These are phyloP conservation scores for Ehretia macrophylla DNA, from an alignment of 257 asterid genomes.

Conservation along the genomic window DNA sequence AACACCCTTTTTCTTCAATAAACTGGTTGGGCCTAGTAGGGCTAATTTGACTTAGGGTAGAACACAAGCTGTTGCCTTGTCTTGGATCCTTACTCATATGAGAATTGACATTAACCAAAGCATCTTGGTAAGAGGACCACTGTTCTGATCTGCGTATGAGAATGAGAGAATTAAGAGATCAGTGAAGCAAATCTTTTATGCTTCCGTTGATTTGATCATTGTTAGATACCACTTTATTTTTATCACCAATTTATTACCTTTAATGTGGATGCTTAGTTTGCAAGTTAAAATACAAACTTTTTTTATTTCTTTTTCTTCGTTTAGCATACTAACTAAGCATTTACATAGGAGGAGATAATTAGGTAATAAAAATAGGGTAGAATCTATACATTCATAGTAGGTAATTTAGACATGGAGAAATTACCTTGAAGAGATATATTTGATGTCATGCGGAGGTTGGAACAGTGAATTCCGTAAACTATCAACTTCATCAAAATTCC, in stretches of 20 bases:
- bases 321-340: no score
- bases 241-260: no score
- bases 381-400: no score
- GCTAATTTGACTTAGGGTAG: slow-evolving; percentile 12
- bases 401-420: no score
- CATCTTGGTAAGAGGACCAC: slow-evolving; percentile 34
- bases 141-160: slow-evolving; percentile 34
- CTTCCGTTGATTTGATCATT: no score
- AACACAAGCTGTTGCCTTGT: slow-evolving; percentile 6
- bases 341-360: no score
- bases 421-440: slow-evolving; percentile 38
- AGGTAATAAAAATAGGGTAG: no score
- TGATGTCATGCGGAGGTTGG: slow-evolving; percentile 20
- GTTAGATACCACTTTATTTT: no score
- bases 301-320: no score
- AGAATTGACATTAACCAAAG: slow-evolving; percentile 10
- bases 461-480: slow-evolving; percentile 15
- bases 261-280: no score
- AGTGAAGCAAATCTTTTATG: neutral
- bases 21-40: slow-evolving; percentile 45
- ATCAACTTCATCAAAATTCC: slow-evolving; percentile 14
- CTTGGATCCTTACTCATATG: slow-evolving; percentile 8
- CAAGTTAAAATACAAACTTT: no score
- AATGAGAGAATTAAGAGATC: neutral
- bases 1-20: slow-evolving; percentile 66